These are phyloP conservation scores for Nasturtium officinale DNA, from an alignment of 345 rosid species.

Conservation along the genomic window DNA sequence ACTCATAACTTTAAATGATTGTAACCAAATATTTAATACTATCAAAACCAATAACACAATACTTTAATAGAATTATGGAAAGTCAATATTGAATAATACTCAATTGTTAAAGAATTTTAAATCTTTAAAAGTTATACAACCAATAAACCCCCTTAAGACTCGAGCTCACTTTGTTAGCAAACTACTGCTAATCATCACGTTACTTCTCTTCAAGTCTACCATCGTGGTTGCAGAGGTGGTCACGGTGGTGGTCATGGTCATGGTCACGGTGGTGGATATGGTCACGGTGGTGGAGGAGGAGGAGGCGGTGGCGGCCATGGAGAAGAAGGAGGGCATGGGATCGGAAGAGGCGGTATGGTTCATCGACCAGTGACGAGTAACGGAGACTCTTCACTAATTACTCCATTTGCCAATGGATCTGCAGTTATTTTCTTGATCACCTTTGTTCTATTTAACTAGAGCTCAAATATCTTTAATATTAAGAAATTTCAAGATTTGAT, in stretches of 20 bases:
- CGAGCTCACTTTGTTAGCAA: slow-evolving; percentile 13
- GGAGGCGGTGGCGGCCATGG: slow-evolving; percentile 1
- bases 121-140: no score
- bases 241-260: neutral
- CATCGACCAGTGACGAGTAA: slow-evolving; percentile 29
- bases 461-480: neutral
- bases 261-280: neutral
- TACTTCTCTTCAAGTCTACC: slow-evolving; percentile 16
- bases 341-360: slow-evolving; percentile 31
- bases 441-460: slow-evolving; percentile 10
- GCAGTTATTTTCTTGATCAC: neutral
- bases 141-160: no score
- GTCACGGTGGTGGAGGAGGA: neutral
- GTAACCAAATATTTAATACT: no score
- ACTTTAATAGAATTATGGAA: no score
- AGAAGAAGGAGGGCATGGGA: slow-evolving; percentile 20
- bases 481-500: neutral
- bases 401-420: slow-evolving; percentile 2
- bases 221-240: slow-evolving; percentile 25
- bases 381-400: no score
- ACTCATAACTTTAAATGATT: no score
- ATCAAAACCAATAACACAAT: no score
- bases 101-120: no score
- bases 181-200: neutral
- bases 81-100: no score